Evolutionary conservation across 768 basidiomycete genomes (phyloP), one percentile per base, ranked within the genome.

Genomic region (Calvatia gigantea): DNA sequence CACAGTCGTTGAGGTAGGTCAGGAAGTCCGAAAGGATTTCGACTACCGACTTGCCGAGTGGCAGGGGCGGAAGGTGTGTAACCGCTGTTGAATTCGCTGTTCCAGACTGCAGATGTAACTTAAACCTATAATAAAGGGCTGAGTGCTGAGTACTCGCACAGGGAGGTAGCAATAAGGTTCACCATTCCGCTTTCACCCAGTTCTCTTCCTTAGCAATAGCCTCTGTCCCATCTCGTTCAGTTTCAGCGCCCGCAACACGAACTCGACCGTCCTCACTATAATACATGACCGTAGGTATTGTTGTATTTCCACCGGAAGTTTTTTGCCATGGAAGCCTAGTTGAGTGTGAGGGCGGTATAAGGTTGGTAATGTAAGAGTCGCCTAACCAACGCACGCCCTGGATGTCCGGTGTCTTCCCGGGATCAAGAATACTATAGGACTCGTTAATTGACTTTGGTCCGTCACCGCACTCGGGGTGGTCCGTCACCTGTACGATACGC

Each of bases 21-120:
- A 84, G 63, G 49, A 81, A 84, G 59, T 85, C 84, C 0, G 72
- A 65, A 6, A 82, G 70, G 14, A 67, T 63, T 69, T 47, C 29
- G 0, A 74, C 54, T 1, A 73, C 70, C 2, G 70, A 65, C 61
- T 70, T 79, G 51, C 67, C 67, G 0, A 58, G 59, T 1, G 82
- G 83, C 17, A 84, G 73, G 0, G 73, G 64, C 0, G 78, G 70
- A 5, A n/a, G n/a, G n/a, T n/a, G n/a, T n/a, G n/a, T n/a, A n/a
- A 75, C 27, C 12, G 32, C 57, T 19, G n/a, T 11, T 6, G 19
- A 19, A 12, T 17, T 6, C 48, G 39, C 14, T 12, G 48, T 52
- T 38, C 48, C 25, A 0, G 71, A 67, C 12, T 69, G 65, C 4
- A 75, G 58, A 47, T 74, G 69, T 2, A 75, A 56, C 49, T 75